Percentiles rank a stretch among this genome's conserved stretches.
These are phyloP conservation scores for Panicum hallii DNA, from an alignment of 202 grass and related monocot species.

Conservation along the genomic window DNA sequence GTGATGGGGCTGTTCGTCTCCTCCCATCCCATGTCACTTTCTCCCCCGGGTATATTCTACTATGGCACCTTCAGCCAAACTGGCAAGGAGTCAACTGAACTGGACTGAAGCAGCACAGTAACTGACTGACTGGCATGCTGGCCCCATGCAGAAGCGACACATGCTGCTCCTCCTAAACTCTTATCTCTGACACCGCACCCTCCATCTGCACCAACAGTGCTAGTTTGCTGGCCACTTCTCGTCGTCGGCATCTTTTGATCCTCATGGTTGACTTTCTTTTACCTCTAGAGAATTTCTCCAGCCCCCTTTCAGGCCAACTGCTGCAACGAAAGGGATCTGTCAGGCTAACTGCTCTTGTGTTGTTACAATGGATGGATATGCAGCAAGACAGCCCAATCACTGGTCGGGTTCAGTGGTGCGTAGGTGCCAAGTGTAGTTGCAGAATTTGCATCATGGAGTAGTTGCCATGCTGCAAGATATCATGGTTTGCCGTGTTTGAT, in stretches of 20 bases:
- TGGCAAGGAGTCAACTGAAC: not conserved
- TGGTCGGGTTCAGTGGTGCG: not conserved
- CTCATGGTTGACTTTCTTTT: slow-evolving; percentile 11
- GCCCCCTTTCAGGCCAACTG: slow-evolving; percentile 43
- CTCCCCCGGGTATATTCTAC: slow-evolving; percentile 25
- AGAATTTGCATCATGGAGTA: slow-evolving; percentile 44
- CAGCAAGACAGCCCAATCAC: not conserved
- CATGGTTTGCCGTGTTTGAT: not conserved
- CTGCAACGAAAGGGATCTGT: slow-evolving; percentile 33
- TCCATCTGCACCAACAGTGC: not conserved
- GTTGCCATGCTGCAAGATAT: slow-evolving; percentile 35
- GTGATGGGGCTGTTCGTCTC: slow-evolving; percentile 12
- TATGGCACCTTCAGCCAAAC: slow-evolving; percentile 11
- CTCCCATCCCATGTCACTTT: not conserved
- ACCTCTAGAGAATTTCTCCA: not conserved
- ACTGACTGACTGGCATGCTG: not conserved
- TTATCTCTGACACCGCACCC: not conserved
- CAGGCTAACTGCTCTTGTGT: slow-evolving; percentile 5
- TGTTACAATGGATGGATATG: not conserved
- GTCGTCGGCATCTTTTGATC: slow-evolving; percentile 1
- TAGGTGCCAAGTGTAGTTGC: slow-evolving; percentile 35
- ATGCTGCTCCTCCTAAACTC: not conserved
- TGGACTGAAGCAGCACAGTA: not conserved
- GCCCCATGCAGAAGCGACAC: not conserved
- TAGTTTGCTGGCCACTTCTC: not conserved